phyloP scores from a whole-genome alignment of 306 rosid species.

The Chamaecrista fasciculata region DNA sequence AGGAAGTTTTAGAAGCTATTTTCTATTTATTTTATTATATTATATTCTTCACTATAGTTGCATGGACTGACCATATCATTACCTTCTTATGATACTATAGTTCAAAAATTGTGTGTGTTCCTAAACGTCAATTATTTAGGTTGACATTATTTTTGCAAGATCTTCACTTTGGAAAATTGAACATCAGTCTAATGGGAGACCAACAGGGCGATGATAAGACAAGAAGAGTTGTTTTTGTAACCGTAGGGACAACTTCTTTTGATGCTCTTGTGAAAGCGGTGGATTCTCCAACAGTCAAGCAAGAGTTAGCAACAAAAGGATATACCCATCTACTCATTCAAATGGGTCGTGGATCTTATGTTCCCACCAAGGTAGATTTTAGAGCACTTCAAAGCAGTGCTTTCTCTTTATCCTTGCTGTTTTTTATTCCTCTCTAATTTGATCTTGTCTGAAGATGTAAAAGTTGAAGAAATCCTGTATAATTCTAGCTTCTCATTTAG shows the following conservation, averaged over 20 bases:
- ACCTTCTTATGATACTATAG: no score
- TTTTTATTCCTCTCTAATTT: neutral
- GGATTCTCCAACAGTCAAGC: constrained; percentile 46
- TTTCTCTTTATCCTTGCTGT: neutral
- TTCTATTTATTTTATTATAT: no score
- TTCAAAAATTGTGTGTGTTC: no score
- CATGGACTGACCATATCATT: no score
- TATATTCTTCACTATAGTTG: no score
- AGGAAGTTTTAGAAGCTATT: no score
- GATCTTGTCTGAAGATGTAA: neutral
- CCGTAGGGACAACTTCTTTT: constrained; percentile 81
- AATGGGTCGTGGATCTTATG: constrained; percentile 76
- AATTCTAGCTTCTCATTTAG: neutral
- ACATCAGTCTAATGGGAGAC: constrained; percentile 39
- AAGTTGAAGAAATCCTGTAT: neutral
- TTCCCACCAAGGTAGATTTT: constrained; percentile 65
- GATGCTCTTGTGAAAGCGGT: constrained; percentile 71
- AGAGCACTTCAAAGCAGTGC: no score
- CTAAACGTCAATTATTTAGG: no score
- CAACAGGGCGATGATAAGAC: constrained; percentile 17
- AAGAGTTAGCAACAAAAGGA: constrained; percentile 57
- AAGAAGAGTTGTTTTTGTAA: constrained; percentile 60
- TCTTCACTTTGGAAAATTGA: neutral
- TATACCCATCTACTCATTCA: constrained; percentile 72
- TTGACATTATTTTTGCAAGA: no score